Percentiles rank a stretch among this genome's conserved stretches.
Conservation (phyloP, 192 early-diverging fungal genomes). For the Martensiomyces pterosporus region DNA sequence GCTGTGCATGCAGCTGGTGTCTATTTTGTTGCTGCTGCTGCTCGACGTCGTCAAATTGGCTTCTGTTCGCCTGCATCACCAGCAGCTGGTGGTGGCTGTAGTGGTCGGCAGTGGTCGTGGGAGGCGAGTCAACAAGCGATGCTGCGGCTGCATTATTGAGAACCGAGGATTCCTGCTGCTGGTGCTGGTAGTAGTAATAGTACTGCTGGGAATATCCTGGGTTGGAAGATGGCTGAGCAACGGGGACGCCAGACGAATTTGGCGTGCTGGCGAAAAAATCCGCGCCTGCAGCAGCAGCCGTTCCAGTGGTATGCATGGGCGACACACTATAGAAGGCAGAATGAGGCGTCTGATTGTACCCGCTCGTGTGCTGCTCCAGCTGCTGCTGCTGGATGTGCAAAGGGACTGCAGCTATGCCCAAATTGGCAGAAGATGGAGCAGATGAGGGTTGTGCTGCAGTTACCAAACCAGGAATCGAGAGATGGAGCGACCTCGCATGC, state of each 20-base stretch:
- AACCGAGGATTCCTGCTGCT: conserved; percentile 9
- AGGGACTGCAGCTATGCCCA: too few relatives aligned
- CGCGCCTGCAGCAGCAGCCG: not conserved
- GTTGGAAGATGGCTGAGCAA: conserved; percentile 4
- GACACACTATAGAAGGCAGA: conserved; percentile 36
- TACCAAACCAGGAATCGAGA: not conserved
- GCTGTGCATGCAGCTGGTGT: too few relatives aligned
- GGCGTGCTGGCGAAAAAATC: too few relatives aligned
- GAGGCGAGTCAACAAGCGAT: conserved; percentile 17
- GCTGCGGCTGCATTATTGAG: conserved; percentile 10
- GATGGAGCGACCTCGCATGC: not conserved
- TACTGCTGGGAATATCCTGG: too few relatives aligned
- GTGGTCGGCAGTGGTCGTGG: conserved; percentile 6
- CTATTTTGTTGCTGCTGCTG: conserved; percentile 19
- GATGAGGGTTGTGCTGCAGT: too few relatives aligned
- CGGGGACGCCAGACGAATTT: too few relatives aligned
- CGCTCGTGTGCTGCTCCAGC: conserved; percentile 9
- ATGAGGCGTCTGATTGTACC: conserved; percentile 19
- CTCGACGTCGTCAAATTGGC: conserved; percentile 18
- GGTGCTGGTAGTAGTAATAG: conserved; percentile 12
- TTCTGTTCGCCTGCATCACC: conserved; percentile 11
- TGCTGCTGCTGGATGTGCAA: conserved; percentile 24
- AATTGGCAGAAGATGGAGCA: too few relatives aligned
- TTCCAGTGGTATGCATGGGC: conserved; percentile 9
- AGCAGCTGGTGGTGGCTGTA: conserved; percentile 16